phyloP scores from a whole-genome alignment of 164 flowering plant species.

The Piper betle region DNA sequence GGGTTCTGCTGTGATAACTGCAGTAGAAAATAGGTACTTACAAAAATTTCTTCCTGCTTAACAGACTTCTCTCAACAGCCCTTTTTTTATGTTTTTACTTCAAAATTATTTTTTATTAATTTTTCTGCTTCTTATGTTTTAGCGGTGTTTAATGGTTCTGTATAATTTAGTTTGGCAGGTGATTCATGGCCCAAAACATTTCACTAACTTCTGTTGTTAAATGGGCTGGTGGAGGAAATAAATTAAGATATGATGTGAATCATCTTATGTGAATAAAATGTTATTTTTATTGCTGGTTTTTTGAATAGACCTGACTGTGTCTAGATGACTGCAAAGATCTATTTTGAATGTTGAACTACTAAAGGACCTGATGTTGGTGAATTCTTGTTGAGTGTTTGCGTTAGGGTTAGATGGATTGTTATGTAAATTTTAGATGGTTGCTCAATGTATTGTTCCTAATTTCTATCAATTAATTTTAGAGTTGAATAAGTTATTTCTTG shows the following conservation, averaged over 20 bases:
- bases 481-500: too few species aligned
- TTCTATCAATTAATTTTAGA: too few species aligned
- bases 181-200: neutral
- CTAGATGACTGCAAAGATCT: too few species aligned
- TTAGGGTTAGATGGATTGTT: neutral
- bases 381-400: neutral
- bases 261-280: too few species aligned
- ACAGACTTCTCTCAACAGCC: neutral
- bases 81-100: neutral
- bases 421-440: neutral
- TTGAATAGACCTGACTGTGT: too few species aligned
- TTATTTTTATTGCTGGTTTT: too few species aligned
- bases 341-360: neutral
- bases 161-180: neutral
- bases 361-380: neutral
- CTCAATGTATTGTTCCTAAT: too few species aligned
- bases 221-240: too few species aligned
- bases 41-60: neutral
- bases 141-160: neutral
- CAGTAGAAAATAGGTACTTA: constrained; percentile 58
- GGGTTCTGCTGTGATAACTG: constrained; percentile 41
- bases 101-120: too few species aligned
- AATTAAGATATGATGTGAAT: too few species aligned
- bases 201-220: too few species aligned
- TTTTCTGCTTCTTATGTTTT: neutral